A percentile compares a stretch with the other conserved stretches of the same genome.
These are phyloP conservation scores for Ceriops zippeliana DNA, from an alignment of 345 rosid species.

Conservation along the genomic window DNA sequence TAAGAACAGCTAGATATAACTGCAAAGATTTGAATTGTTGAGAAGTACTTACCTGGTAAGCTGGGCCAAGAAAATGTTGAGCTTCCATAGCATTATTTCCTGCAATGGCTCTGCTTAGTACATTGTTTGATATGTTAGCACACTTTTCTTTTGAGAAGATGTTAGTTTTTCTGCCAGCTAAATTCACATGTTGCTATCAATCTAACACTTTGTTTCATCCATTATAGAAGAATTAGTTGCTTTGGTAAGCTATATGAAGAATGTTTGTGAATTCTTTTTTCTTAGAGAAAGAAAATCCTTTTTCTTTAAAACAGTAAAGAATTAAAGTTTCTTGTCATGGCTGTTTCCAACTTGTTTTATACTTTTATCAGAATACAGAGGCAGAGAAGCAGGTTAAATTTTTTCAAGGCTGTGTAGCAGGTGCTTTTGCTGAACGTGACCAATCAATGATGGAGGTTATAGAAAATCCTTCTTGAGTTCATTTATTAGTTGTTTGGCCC, in stretches of 20 bases:
- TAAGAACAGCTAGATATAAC: neutral
- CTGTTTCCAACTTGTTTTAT: slow-evolving; percentile 14
- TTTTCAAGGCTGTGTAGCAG: slow-evolving; percentile 94
- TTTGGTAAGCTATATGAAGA: neutral
- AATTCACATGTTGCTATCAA: neutral
- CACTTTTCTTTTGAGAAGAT: slow-evolving; percentile 3
- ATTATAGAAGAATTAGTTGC: neutral
- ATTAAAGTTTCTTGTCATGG: slow-evolving; percentile 6
- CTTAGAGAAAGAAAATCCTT: neutral
- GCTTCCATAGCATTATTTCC: neutral
- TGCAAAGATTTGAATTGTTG: neutral
- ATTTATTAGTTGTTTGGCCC: slow-evolving; percentile 7
- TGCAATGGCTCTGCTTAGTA: neutral
- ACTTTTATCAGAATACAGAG: slow-evolving; percentile 65
- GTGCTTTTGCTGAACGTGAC: slow-evolving; percentile 97
- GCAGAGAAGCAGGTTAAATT: slow-evolving; percentile 89
- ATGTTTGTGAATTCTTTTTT: neutral
- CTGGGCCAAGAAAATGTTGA: neutral
- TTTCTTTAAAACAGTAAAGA: neutral
- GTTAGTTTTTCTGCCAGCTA: neutral
- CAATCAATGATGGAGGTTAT: slow-evolving; percentile 82
- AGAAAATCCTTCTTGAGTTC: slow-evolving; percentile 11
- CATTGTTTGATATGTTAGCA: neutral
- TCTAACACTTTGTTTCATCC: neutral
- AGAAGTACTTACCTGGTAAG: neutral